phyloP scores from a whole-genome alignment of 2,329 filamentous ascomycete genomes.

The Trichoderma sp. region DNA sequence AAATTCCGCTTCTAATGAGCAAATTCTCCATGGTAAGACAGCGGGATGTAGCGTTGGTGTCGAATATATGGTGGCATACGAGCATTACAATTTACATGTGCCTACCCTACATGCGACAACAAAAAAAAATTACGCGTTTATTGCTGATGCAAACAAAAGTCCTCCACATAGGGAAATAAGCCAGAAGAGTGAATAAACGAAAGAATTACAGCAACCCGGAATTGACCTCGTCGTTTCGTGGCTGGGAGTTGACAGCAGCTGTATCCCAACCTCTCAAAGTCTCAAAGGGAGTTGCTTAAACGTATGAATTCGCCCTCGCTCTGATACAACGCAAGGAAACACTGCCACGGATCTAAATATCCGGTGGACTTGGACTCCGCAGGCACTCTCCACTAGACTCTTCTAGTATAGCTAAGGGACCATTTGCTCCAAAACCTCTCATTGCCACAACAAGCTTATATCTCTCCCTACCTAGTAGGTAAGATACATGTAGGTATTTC shows the following conservation, averaged over 20 bases:
- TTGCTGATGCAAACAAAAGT: neutral
- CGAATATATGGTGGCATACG: neutral
- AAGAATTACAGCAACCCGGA: rapidly evolving
- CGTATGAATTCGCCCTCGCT: neutral
- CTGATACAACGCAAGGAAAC: neutral
- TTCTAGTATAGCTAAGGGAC: neutral
- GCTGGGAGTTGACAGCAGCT: neutral
- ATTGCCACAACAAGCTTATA: neutral
- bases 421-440: neutral
- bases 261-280: neutral
- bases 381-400: neutral
- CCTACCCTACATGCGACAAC: neutral
- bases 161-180: neutral
- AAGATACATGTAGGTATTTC: neutral
- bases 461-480: neutral
- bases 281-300: neutral
- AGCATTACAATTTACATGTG: neutral
- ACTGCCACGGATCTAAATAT: neutral
- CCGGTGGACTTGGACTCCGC: neutral
- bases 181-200: neutral
- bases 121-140: neutral
- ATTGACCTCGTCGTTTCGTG: neutral
- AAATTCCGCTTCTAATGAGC: neutral
- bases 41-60: neutral
- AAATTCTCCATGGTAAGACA: neutral